phyloP scores from a whole-genome alignment of 2,329 filamentous ascomycete genomes.

The Alternaria infectoria region DNA sequence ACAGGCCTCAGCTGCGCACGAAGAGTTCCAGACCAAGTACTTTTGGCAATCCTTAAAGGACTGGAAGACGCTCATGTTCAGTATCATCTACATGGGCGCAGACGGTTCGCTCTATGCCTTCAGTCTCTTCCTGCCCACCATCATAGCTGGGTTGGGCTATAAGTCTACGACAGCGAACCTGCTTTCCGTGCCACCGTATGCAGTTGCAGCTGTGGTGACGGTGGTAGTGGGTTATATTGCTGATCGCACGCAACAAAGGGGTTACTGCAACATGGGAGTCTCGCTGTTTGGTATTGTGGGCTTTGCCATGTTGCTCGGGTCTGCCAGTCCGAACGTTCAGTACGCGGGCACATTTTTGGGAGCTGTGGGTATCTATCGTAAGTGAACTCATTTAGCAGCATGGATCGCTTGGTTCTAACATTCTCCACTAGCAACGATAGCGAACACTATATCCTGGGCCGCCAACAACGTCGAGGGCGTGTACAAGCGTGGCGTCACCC shows the following conservation, averaged over 20 bases:
- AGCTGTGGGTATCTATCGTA: conserved; percentile 81
- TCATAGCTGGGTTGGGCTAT: conserved; percentile 68
- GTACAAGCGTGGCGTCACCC: conserved; percentile 86
- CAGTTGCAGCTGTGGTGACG: conserved; percentile 71
- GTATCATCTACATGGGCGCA: conserved; percentile 77
- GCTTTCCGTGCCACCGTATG: conserved; percentile 78
- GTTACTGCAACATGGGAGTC: conserved; percentile 78
- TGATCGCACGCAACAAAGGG: conserved; percentile 74
- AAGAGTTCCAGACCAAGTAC: conserved; percentile 75
- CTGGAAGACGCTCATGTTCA: conserved; percentile 82
- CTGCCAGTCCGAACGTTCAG: conserved; percentile 68
- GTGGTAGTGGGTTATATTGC: conserved; percentile 75
- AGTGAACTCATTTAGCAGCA: not conserved
- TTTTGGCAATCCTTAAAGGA: conserved; percentile 76
- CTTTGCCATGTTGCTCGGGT: conserved; percentile 79
- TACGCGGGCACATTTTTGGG: conserved; percentile 87
- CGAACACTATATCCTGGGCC: conserved; percentile 87
- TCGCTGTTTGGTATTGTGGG: conserved; percentile 75
- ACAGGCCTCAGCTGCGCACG: conserved; percentile 76
- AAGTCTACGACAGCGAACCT: conserved; percentile 70
- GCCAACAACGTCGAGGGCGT: conserved; percentile 89
- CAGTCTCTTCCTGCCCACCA: conserved; percentile 79
- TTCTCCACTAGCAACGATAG: conserved; percentile 63
- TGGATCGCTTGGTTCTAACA: not conserved
- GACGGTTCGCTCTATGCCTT: conserved; percentile 77